Conservation (phyloP, 2,329 filamentous ascomycete genomes). For the Metarhizium anisopliae region DNA sequence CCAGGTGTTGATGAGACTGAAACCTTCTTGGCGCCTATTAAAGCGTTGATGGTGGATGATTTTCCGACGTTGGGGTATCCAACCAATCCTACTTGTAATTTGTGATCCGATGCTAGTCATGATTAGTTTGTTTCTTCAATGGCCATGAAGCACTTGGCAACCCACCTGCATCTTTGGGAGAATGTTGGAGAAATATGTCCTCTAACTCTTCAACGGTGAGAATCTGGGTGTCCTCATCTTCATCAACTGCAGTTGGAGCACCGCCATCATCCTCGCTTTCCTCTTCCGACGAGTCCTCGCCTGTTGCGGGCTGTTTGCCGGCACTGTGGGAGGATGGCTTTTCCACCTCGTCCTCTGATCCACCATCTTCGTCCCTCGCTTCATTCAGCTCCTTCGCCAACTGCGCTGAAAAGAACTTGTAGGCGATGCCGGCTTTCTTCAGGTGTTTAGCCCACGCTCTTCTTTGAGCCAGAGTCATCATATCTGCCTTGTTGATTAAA, state of each 20-base stretch:
- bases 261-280: conserved; percentile 24
- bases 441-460: conserved; percentile 82
- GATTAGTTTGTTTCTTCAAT: background rate
- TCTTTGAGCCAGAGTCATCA: conserved; percentile 87
- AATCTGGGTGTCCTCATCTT: conserved; percentile 63
- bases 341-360: conserved; percentile 27
- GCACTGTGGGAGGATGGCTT: conserved; percentile 15
- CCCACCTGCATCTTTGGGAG: conserved; percentile 43
- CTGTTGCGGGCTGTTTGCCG: conserved; percentile 15
- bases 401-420: conserved; percentile 92
- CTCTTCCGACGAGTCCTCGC: conserved; percentile 13
- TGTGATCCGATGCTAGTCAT: conserved; percentile 40
- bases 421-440: conserved; percentile 69
- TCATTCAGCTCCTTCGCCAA: conserved; percentile 87
- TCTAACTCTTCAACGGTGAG: conserved; percentile 90
- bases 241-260: conserved; percentile 12
- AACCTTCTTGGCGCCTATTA: conserved; percentile 98
- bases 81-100: conserved; percentile 85
- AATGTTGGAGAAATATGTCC: conserved; percentile 72
- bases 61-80: conserved; percentile 99
- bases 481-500: conserved; percentile 97
- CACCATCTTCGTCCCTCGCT: conserved; percentile 48
- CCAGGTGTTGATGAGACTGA: conserved; percentile 95
- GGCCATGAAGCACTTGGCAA: too few relatives aligned
- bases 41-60: conserved; percentile 96